phyloP scores from a whole-genome alignment of 176 grass and related monocot genomes.

The Musa schizocarpa region DNA sequence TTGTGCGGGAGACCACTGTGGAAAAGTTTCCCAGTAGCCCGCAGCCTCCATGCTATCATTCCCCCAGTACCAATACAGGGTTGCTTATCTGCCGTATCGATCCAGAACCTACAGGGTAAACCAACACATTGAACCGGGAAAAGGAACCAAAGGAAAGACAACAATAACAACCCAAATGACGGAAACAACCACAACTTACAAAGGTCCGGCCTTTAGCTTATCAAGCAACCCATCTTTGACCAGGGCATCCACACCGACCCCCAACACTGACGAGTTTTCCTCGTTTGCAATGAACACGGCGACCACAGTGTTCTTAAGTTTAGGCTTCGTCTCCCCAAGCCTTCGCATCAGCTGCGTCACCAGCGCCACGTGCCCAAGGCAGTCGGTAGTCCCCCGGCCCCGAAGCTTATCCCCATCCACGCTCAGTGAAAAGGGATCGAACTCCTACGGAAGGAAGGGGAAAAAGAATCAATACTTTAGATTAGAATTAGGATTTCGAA shows the following conservation, averaged over 20 bases:
- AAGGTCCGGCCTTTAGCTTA: slow-evolving; percentile 64
- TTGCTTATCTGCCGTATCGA: slow-evolving; percentile 93
- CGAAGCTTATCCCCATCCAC: slow-evolving; percentile 66
- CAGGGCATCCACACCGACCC: slow-evolving; percentile 62
- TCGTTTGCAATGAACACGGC: slow-evolving; percentile 93
- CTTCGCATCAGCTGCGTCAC: slow-evolving; percentile 73
- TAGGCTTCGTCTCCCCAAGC: slow-evolving; percentile 62
- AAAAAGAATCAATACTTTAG: background rate
- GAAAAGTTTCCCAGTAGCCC: slow-evolving; percentile 83
- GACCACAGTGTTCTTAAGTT: slow-evolving; percentile 62
- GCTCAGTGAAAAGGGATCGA: slow-evolving; percentile 77
- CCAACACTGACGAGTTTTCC: slow-evolving; percentile 71
- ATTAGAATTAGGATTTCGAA: slow-evolving; percentile 1
- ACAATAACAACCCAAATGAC: background rate
- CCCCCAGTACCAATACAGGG: slow-evolving; percentile 86
- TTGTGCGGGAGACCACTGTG: slow-evolving; percentile 95
- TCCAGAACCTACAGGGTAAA: slow-evolving; percentile 56
- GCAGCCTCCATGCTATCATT: slow-evolving; percentile 80
- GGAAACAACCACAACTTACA: slow-evolving; percentile 44
- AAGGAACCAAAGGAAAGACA: background rate
- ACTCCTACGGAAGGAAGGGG: slow-evolving; percentile 34
- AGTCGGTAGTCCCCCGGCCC: slow-evolving; percentile 78
- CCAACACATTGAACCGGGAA: background rate
- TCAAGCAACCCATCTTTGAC: slow-evolving; percentile 78
- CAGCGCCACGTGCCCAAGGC: slow-evolving; percentile 88